Percentiles rank a stretch among this genome's conserved stretches.
phyloP scores from a whole-genome alignment of 768 basidiomycete species.

The Mycena amicta region DNA sequence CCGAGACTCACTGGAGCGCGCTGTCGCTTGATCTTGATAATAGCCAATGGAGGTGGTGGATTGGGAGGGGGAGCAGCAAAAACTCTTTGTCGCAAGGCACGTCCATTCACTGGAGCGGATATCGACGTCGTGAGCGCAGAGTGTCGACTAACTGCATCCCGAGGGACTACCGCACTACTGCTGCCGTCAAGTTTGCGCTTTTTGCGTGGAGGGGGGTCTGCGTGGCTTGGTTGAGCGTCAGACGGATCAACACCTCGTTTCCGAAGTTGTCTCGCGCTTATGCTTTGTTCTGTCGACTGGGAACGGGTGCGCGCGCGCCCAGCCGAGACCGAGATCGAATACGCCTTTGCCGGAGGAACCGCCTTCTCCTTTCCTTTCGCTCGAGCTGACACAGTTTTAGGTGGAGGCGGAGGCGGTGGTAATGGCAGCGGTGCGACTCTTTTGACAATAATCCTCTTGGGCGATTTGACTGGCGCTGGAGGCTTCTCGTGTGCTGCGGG shows the following conservation, averaged over 20 bases:
- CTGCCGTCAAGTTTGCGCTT: constrained; percentile 26
- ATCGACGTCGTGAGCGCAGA: background rate
- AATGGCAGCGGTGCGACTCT: background rate
- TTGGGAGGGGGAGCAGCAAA: background rate
- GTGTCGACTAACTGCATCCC: background rate
- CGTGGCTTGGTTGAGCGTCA: constrained; percentile 1
- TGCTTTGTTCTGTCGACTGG: constrained; percentile 1
- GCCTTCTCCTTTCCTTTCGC: constrained; percentile 29
- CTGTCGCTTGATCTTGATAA: background rate
- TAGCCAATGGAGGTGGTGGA: background rate
- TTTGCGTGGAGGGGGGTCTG: constrained; percentile 26
- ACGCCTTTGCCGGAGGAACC: background rate
- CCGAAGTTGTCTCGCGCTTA: background rate
- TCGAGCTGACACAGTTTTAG: constrained; percentile 23
- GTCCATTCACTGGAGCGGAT: constrained; percentile 17
- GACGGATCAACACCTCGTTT: constrained; percentile 7
- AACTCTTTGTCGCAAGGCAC: constrained; percentile 1
- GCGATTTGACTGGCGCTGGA: background rate
- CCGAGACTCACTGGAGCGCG: background rate
- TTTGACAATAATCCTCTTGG: background rate
- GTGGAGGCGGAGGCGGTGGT: background rate
- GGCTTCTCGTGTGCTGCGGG: background rate
- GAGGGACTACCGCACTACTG: background rate
- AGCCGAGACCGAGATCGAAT: background rate
- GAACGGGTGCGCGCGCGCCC: constrained; percentile 7